Evolutionary conservation across 2,329 filamentous ascomycete species (phyloP).

Genomic region (Fusarium coffeatum): DNA sequence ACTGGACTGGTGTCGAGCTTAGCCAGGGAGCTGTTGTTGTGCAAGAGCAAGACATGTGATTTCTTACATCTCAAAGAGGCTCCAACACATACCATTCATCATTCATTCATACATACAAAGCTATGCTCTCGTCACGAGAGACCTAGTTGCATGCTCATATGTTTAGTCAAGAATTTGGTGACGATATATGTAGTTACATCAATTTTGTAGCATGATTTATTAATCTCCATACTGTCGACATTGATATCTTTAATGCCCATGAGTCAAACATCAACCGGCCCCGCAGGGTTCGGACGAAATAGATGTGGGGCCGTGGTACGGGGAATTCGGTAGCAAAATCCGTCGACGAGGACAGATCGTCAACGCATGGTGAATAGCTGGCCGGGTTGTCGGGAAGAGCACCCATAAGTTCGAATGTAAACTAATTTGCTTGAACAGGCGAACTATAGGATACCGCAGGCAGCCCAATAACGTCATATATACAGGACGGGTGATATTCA

Average conservation of each 20-base stretch:
- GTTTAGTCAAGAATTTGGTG: background rate
- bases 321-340: constrained; percentile 3
- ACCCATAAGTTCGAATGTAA: background rate
- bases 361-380: too few species aligned
- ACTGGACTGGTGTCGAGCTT: background rate
- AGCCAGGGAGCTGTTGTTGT: constrained; percentile 7
- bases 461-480: background rate
- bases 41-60: constrained; percentile 20
- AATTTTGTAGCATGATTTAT: too few species aligned
- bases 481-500: background rate
- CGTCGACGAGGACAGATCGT: background rate
- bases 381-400: background rate
- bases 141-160: background rate
- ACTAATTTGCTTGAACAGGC: background rate
- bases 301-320: constrained; percentile 14
- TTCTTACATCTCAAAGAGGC: constrained; percentile 9
- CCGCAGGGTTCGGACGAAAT: background rate
- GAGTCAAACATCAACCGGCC: constrained; percentile 6
- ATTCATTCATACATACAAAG: background rate
- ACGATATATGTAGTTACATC: constrained; percentile 7
- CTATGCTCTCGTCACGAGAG: background rate
- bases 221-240: background rate
- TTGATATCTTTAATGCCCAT: background rate
- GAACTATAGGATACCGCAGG: background rate
- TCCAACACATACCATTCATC: constrained; percentile 20